Base-by-base conservation (phyloP, 805 yeast species). In the Metschnikowia rubicola region DNA sequence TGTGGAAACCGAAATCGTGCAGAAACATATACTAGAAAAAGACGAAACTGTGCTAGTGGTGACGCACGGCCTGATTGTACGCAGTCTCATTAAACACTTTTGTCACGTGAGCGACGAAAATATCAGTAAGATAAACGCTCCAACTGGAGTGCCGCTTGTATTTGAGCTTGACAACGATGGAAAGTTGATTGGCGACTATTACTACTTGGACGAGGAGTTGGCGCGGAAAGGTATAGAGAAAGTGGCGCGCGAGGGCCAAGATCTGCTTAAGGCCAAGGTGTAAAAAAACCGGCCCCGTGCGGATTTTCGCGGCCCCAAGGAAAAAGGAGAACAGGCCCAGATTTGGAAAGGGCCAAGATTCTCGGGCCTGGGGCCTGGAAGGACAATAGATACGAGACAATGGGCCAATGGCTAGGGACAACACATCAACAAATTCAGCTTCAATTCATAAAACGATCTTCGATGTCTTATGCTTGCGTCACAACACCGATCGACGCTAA, bases 81-180 rank as follows among this genome's bases (percentile, higher is more conserved):
- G 77, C 46, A 66, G 73, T 41, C 54, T 72, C 30, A 71, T 71
- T 31, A 71, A 71, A 55, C 63, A 68, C 43, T 60, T 72, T 30
- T 61, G 61, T 39, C 57, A 60, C 30, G 66, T 71, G 28, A 62
- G 66, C 43, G 74, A 72, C 53, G 62, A 62, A 32, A 70, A 66
- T 43, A 70, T 72, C 30, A 62, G 67, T 36, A 62, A 65, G 37
- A 68, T 72, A 44, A 70, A 72, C 50, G 71, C 71, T 3, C 76
- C 77, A 15, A 72, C 75, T 1, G 77, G 76, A 1, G 65, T 72
- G 4, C 77, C 77, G 9, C 56, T 71, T n/a, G 69, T 70, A 21
- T 71, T 72, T 53, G 75, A 72, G 46, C 47, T 70, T 8, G 60
- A 66, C 45, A 68, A 67, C 37, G 46, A 53, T 8, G 69, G 68